Percentiles rank a stretch among this genome's conserved stretches.
These are phyloP conservation scores for Boletus fagicola DNA, from an alignment of 768 basidiomycete species.

Conservation along the genomic window DNA sequence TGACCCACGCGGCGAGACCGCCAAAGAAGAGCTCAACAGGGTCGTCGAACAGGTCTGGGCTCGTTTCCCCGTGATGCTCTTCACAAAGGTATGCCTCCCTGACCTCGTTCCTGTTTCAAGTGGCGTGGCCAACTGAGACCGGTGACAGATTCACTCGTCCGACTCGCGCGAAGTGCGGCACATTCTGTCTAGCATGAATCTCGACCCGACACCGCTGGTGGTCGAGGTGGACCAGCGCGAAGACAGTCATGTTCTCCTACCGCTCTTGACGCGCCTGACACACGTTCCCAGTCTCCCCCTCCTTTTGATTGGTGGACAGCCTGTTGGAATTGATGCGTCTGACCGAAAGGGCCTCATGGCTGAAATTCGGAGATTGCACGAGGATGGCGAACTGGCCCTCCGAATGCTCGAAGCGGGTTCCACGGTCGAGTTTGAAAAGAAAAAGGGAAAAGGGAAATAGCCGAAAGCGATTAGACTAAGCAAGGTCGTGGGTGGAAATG, in stretches of 20 bases:
- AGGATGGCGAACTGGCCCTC: slow-evolving; percentile 50
- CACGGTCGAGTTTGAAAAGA: slow-evolving; percentile 51
- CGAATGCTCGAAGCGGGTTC: slow-evolving; percentile 58
- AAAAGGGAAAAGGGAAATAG: slow-evolving; percentile 42
- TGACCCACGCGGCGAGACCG: slow-evolving; percentile 65
- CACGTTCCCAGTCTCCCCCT: slow-evolving; percentile 54
- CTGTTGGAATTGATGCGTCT: slow-evolving; percentile 40
- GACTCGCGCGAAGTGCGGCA: slow-evolving; percentile 64
- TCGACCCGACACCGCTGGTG: slow-evolving; percentile 61
- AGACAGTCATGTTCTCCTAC: slow-evolving; percentile 60
- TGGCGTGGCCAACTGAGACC: slow-evolving; percentile 7
- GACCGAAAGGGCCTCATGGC: slow-evolving; percentile 33
- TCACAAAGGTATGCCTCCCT: slow-evolving; percentile 54
- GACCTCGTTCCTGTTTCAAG: not conserved
- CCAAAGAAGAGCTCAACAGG: slow-evolving; percentile 54
- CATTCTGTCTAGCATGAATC: slow-evolving; percentile 52
- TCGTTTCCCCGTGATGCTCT: slow-evolving; percentile 71
- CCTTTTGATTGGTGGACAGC: slow-evolving; percentile 64
- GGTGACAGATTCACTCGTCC: slow-evolving; percentile 56
- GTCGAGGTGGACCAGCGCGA: slow-evolving; percentile 74
- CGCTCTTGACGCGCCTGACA: slow-evolving; percentile 64
- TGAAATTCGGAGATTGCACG: slow-evolving; percentile 50
- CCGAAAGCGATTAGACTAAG: slow-evolving; percentile 1
- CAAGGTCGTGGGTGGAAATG: slow-evolving; percentile 9
- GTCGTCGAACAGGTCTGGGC: slow-evolving; percentile 69